phyloP scores from a whole-genome alignment of 1,139 yeast species.

The Hansenula sp. region DNA sequence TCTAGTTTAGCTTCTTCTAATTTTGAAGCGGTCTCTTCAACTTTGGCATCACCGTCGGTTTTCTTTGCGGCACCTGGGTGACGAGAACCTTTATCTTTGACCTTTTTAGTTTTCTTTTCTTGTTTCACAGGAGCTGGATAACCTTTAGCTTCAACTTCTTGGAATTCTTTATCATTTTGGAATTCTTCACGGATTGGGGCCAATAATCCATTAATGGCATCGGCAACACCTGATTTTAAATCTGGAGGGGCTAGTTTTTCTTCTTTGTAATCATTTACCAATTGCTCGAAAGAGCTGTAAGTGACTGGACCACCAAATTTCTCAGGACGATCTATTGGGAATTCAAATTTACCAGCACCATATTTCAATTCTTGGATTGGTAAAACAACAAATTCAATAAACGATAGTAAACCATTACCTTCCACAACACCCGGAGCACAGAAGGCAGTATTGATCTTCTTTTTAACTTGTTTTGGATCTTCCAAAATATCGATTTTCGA shows the following conservation, averaged over 20 bases:
- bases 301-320: slow-evolving; percentile 92
- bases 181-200: slow-evolving; percentile 81
- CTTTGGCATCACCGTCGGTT: slow-evolving; percentile 18
- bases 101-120: slow-evolving; percentile 62
- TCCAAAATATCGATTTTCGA: slow-evolving; percentile 93
- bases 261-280: slow-evolving; percentile 67
- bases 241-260: slow-evolving; percentile 88
- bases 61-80: slow-evolving; percentile 60
- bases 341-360: slow-evolving; percentile 52
- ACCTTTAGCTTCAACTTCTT: slow-evolving; percentile 70
- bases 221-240: slow-evolving; percentile 87
- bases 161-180: slow-evolving; percentile 61
- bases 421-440: slow-evolving; percentile 94
- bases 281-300: slow-evolving; percentile 62
- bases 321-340: slow-evolving; percentile 87
- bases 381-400: slow-evolving; percentile 76
- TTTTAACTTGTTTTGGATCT: slow-evolving; percentile 80
- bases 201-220: slow-evolving; percentile 71
- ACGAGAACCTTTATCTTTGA: slow-evolving; percentile 79
- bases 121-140: slow-evolving; percentile 74
- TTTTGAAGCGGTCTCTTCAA: slow-evolving; percentile 29
- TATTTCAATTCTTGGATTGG: slow-evolving; percentile 80
- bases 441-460: slow-evolving; percentile 89
- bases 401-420: slow-evolving; percentile 86
- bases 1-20: slow-evolving; percentile 30